Conservation (phyloP, 768 basidiomycete genomes). For the Leucocoprinus birnbaumii region DNA sequence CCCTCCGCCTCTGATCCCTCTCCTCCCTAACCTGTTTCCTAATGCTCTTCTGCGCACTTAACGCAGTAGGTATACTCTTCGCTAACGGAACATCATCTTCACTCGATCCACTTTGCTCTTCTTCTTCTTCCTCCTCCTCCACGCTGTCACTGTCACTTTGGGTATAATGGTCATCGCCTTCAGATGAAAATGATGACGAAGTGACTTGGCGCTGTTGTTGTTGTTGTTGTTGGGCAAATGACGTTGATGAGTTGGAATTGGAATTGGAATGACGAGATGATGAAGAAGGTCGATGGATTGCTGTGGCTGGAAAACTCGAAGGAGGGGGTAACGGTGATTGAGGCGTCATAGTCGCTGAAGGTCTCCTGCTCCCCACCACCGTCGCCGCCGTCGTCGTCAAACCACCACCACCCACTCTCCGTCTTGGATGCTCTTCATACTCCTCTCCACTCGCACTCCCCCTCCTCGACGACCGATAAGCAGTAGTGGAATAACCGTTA, state of each 20-base stretch:
- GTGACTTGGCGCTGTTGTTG: not conserved
- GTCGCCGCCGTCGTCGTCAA: too few relatives aligned
- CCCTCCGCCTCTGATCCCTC: constrained; percentile 51
- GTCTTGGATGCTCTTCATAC: too few relatives aligned
- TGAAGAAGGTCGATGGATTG: too few relatives aligned
- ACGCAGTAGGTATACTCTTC: constrained; percentile 75
- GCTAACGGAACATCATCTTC: constrained; percentile 87
- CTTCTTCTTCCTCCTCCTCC: constrained; percentile 35
- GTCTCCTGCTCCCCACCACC: too few relatives aligned
- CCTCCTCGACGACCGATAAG: not conserved
- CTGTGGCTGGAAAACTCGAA: too few relatives aligned
- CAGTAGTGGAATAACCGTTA: not conserved
- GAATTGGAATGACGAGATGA: too few relatives aligned
- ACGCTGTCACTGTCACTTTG: constrained; percentile 21
- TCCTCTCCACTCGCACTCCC: too few relatives aligned
- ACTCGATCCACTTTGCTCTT: not conserved
- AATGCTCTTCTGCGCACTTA: constrained; percentile 80
- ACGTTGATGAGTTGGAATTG: constrained; percentile 27
- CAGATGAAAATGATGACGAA: constrained; percentile 22
- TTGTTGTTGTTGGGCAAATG: constrained; percentile 29
- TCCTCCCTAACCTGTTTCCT: constrained; percentile 70
- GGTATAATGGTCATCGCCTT: too few relatives aligned
- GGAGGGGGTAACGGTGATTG: too few relatives aligned
- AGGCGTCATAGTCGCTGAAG: too few relatives aligned
- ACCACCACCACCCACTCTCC: too few relatives aligned